Evolutionary conservation across 176 grass and related monocot species (phyloP), one percentile per base, ranked within the genome.

Genomic region (Oryza meyeriana): DNA sequence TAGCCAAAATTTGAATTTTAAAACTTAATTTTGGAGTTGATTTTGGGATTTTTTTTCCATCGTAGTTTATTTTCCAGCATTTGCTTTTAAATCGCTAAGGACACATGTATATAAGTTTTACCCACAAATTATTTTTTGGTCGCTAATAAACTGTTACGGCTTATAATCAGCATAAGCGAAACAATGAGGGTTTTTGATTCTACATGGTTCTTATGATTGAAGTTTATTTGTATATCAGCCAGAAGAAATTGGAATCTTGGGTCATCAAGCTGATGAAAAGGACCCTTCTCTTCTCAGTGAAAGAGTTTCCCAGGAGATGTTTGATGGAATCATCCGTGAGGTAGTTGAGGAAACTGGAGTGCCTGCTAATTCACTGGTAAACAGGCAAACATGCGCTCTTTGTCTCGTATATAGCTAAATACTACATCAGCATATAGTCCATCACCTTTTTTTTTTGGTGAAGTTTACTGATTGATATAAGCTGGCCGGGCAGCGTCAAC

Each of bases 261-360:
- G 71, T 12, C 92, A 98, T 90, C 69, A 80, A 80, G 81, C 79
- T 77, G 66, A 89, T 62, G 77, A 83, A 74, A 59, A 76, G 62
- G 64, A 78, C n/a, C 9, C 47, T 74, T 16, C 47, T 58, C 5
- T 4, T 90, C 40, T 93, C 66, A 85, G 62, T 71, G 88, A 83
- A 45, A 83, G 75, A 80, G 82, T 95, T 90, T 89, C 88, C 9
- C 66, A 85, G 47, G 95, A 98, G 71, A 95, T 98, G 88, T 98
- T 98, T 85, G 95, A 95, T 27, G 95, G 92, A 42, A 95, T 98
- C 26, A 81, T 90, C 71, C 90, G 92, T 72, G 95, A 98, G 81
- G 92, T 98, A 65, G 92, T 93, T 74, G 95, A 98, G 85, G 95
- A 98, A 95, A 95, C 94, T 90, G 95, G 95, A 64, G 88, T 90